Evolutionary conservation across 2,329 filamentous ascomycete genomes (phyloP), one percentile per base, ranked within the genome.

Genomic region (Claviceps fusiformis): DNA sequence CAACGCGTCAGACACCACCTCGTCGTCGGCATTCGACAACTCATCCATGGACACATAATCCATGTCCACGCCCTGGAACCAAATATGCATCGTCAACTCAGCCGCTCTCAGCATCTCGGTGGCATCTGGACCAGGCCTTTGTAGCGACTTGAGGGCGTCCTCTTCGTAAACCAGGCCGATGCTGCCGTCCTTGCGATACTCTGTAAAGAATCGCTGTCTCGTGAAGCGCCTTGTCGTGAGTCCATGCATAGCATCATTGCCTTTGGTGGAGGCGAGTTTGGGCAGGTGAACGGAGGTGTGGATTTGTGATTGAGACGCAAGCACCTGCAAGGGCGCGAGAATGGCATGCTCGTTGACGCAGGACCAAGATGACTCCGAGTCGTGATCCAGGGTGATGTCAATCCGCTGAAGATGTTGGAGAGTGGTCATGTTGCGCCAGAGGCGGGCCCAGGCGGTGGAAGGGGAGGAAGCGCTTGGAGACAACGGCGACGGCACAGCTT

Each of bases 151-250:
- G 35, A 44, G 29, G 7, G 54, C 56, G 37, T 57, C 56, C 47
- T 55, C 54, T 41, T 57, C 56, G 48, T 57, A 57, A 8, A 56
- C 48, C 2, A 57, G 13, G 47, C 56, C 56, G 17, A 54, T 29
- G 52, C 41, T 56, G 10, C 52, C 54, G 49, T 57, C 56, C n/a
- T 47, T 49, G 17, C 56, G 48, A 31, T 46, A 31, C 24, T 57
- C 51, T 3, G 56, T 31, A 44, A 56, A 56, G 31, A 56, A 50
- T 17, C 54, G 48, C 15, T 57, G 56, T 52, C 54, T 54, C 2
- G 45, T 48, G 48, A 54, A 57, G 43, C 54, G 51, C 9, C 41
- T 17, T 2, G 52, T 45, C 9, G 41, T 8, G 17, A 56, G n/a
- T 24, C 43, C 35, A 11, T n/a, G 15, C 19, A 19, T 24, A 17